Evolutionary conservation across 352 stramenopile genomes (phyloP).

Genomic region (Phytophthora ohioensis): DNA sequence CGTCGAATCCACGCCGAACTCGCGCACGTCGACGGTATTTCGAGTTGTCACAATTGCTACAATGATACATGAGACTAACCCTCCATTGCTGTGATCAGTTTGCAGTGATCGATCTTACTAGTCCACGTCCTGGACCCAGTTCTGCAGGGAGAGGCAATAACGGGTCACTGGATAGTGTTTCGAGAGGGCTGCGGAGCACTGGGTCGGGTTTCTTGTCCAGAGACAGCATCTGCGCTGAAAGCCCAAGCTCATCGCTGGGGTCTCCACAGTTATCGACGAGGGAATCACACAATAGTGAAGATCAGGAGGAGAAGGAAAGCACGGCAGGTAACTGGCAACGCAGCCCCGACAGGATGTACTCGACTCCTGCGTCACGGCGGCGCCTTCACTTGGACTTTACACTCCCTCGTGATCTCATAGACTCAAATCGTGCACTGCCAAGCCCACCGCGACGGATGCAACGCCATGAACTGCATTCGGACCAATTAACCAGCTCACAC

Average conservation of each 20-base stretch:
- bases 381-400: constrained; percentile 55
- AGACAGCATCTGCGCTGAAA: constrained; percentile 70
- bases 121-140: constrained; percentile 28
- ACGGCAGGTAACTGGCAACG: constrained; percentile 13
- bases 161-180: constrained; percentile 10
- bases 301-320: constrained; percentile 41
- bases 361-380: constrained; percentile 18
- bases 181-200: constrained; percentile 12
- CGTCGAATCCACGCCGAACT: constrained; percentile 20
- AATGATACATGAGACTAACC: constrained; percentile 17
- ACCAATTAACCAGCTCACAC: constrained; percentile 23
- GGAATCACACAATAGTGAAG: constrained; percentile 15
- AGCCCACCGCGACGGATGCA: constrained; percentile 19
- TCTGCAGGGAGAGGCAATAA: constrained; percentile 12
- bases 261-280: constrained; percentile 20
- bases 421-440: constrained; percentile 22
- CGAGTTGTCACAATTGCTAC: background rate
- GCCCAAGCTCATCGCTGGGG: constrained; percentile 46
- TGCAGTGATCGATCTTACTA: constrained; percentile 73
- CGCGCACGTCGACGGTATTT: constrained; percentile 30
- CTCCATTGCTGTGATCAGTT: constrained; percentile 15
- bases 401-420: constrained; percentile 17
- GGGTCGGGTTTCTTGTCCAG: constrained; percentile 10
- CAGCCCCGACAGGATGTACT: constrained; percentile 15
- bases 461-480: constrained; percentile 11